A percentile compares a stretch with the other conserved stretches of the same genome.
Evolutionary conservation across 768 basidiomycete species (phyloP).

Genomic region (Lentinula guzmanii): DNA sequence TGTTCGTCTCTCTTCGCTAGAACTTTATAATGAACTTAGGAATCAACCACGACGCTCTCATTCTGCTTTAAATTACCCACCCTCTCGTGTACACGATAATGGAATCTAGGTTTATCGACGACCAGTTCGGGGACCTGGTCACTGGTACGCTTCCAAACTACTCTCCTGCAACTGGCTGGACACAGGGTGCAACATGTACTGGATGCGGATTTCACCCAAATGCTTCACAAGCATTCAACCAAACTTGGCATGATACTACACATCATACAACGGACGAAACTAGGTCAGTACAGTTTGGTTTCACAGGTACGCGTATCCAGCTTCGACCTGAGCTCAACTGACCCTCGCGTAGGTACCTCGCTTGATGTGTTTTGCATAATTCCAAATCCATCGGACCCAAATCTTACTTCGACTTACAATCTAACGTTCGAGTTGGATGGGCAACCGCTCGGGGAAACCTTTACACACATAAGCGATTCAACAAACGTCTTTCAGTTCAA

Average conservation of each 20-base stretch:
- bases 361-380: conserved; percentile 6
- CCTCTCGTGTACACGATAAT: neutral
- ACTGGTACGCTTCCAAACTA: neutral
- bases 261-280: conserved; percentile 3
- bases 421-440: conserved; percentile 2
- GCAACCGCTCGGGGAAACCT: neutral
- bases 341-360: neutral
- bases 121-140: neutral
- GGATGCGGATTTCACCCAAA: conserved; percentile 5
- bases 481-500: neutral
- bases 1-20: neutral
- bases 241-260: conserved; percentile 4
- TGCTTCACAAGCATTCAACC: neutral
- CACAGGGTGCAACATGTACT: neutral
- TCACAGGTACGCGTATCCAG: neutral
- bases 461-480: neutral
- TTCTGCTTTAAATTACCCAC: too few species aligned
- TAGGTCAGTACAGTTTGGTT: neutral
- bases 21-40: neutral
- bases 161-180: neutral
- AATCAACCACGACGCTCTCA: neutral
- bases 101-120: neutral
- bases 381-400: conserved; percentile 6
- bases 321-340: neutral
- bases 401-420: conserved; percentile 4